Base-by-base conservation (phyloP, 345 rosid genomes). In the Dovyalis caffra region DNA sequence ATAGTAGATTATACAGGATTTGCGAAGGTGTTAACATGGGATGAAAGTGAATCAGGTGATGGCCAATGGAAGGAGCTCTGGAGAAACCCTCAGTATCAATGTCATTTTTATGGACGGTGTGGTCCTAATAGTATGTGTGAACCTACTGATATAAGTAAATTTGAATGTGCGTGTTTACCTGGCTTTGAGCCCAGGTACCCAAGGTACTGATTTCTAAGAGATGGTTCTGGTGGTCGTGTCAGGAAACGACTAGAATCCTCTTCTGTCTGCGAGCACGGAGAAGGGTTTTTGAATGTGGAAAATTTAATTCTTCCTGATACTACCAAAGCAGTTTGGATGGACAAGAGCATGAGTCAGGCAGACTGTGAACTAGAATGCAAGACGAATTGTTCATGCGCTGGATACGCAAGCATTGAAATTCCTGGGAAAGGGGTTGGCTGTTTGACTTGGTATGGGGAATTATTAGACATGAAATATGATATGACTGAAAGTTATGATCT, bases 121-220 rank as follows among this genome's bases (percentile, higher is more conserved):
- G 81, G 81, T 28, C 15, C 45, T 16, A 25, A 29, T 16, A 15
- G 76, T 5, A 7, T 6, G 14, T 77, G 74, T n/a, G 68, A 61
- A 45, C 25, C 64, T 28, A 40, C 33, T 26, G 64, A 18, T 60
- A 66, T 29, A 58, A 34, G 11, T 37, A 51, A 3, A 14, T 78
- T 70, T 60, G 82, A 58, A 25, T 76, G 80, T 33, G 10, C 68
- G 32, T 78, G 81, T 32, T 49, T 78, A 25, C 77, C 81, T 8
- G 81, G 81, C 9, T 73, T 56, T 12, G 64, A 73, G 15, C 77
- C 81, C 2, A 68, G 28, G 37, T 25, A 18, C 10, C 29, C 23
- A 21, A 9, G 5, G 8, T 40, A 72, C 8, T 67, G 77, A 73
- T 21, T 7, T 14, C 15, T 23, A 5, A 67, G 81, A 53, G 73